Percentiles rank a stretch among this genome's conserved stretches.
Conservation (phyloP, 2,329 filamentous ascomycete genomes). For the Coleophoma eucalyptorum region DNA sequence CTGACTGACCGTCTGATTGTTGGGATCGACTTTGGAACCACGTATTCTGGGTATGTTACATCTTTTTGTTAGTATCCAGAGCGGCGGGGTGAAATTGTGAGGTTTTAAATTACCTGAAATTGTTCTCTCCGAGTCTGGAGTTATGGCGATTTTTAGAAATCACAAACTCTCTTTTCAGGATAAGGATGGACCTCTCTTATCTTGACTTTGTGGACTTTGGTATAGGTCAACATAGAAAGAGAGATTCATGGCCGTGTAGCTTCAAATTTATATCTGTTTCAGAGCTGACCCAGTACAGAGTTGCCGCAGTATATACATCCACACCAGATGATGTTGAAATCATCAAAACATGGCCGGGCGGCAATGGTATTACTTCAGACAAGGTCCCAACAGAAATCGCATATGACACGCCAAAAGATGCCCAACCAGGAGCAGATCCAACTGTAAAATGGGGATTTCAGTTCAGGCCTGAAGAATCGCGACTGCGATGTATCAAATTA, state of each 20-base stretch:
- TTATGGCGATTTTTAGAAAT: no score
- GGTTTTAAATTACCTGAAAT: no score
- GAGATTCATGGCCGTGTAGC: slow-evolving; percentile 29
- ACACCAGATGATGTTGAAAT: slow-evolving; percentile 79
- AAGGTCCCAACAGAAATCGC: slow-evolving; percentile 78
- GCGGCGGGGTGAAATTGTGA: no score
- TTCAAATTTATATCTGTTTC: no score
- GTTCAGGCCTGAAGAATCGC: slow-evolving; percentile 72
- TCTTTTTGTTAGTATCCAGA: no score
- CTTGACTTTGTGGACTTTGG: neutral
- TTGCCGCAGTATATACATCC: slow-evolving; percentile 70
- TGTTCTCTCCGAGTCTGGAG: no score
- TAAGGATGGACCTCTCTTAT: neutral
- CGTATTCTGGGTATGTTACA: slow-evolving; percentile 65
- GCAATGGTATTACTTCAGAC: slow-evolving; percentile 82
- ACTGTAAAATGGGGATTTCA: slow-evolving; percentile 76
- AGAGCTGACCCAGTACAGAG: slow-evolving; percentile 21
- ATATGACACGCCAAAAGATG: slow-evolving; percentile 43
- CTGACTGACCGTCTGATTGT: slow-evolving; percentile 66
- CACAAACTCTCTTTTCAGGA: neutral
- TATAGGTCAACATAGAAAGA: neutral
- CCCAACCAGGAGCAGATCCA: slow-evolving; percentile 37
- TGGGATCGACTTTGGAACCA: slow-evolving; percentile 82
- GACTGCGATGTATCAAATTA: slow-evolving; percentile 78
- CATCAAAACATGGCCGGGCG: slow-evolving; percentile 81